Percentiles rank a stretch among this genome's conserved stretches.
Conservation (phyloP, 306 rosid species). For the Trichosanthes truncata region DNA sequence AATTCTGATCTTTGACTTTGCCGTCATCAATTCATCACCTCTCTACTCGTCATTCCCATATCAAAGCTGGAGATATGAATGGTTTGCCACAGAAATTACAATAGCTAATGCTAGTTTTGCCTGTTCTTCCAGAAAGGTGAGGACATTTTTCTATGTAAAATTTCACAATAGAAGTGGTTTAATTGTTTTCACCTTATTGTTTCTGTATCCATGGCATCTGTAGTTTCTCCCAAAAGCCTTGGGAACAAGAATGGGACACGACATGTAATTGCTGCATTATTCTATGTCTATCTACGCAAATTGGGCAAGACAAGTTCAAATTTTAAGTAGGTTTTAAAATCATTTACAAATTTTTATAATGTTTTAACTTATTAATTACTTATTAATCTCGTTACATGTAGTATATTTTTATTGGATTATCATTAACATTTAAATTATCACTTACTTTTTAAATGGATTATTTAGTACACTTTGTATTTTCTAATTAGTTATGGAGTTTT, state of each 20-base stretch:
- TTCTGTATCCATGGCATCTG: not conserved
- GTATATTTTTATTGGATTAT: not conserved
- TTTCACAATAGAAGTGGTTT: not conserved
- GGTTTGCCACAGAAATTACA: not conserved
- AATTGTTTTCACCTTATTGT: constrained; percentile 1
- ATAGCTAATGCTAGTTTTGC: not conserved
- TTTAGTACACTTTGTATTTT: too few relatives aligned
- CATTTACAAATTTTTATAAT: not conserved
- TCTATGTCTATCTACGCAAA: not conserved
- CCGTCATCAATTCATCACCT: not conserved
- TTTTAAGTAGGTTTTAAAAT: not conserved
- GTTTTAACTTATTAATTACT: not conserved
- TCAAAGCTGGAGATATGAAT: constrained; percentile 2
- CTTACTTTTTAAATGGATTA: too few relatives aligned
- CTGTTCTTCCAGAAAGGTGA: not conserved
- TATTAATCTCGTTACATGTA: not conserved
- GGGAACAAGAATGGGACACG: constrained; percentile 3
- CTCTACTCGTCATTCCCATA: not conserved
- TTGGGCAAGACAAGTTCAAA: not conserved
- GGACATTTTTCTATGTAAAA: not conserved
- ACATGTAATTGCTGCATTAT: not conserved
- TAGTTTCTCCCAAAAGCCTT: not conserved
- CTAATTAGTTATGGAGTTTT: not conserved
- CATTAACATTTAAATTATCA: too few relatives aligned
- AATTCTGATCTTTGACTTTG: not conserved